Percentiles rank a stretch among this genome's conserved stretches.
These are phyloP conservation scores for Chondrus crispus DNA, from an alignment of 23 red algal genomes.

Conservation along the genomic window DNA sequence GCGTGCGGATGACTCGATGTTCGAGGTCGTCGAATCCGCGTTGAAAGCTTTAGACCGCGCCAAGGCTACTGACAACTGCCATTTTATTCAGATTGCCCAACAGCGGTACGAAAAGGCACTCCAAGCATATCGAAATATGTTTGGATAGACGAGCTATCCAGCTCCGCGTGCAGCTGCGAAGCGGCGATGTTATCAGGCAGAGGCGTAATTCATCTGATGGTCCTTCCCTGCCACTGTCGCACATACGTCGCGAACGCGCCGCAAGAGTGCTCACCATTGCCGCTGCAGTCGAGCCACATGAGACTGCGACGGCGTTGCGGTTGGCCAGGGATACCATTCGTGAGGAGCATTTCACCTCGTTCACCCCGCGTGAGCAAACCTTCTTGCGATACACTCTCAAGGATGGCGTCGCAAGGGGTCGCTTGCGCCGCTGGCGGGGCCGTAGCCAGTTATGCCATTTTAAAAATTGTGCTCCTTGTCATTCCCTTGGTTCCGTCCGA, in stretches of 20 bases:
- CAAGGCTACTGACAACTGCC: too few species aligned
- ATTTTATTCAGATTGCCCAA: too few species aligned
- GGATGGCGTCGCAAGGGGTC: constrained; percentile 33
- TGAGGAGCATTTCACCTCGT: not conserved
- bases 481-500: constrained; percentile 14
- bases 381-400: constrained; percentile 10
- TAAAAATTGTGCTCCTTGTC: not conserved
- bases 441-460: constrained; percentile 34
- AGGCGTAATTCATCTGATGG: too few species aligned
- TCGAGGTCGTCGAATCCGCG: too few species aligned
- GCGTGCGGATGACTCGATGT: too few species aligned
- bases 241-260: constrained; percentile 9
- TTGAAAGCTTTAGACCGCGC: too few species aligned
- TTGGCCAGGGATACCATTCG: not conserved
- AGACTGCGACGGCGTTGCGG: constrained; percentile 23
- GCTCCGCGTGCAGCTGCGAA: too few species aligned
- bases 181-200: too few species aligned
- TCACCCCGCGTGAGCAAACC: not conserved
- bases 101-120: too few species aligned
- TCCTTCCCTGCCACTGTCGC: not conserved
- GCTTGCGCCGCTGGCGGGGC: constrained; percentile 42
- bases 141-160: too few species aligned
- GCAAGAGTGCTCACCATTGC: constrained; percentile 33
- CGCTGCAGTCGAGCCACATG: constrained; percentile 10
- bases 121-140: too few species aligned